Evolutionary conservation across 352 stramenopile genomes (phyloP).

Genomic region (Globisporangium apiculatum): DNA sequence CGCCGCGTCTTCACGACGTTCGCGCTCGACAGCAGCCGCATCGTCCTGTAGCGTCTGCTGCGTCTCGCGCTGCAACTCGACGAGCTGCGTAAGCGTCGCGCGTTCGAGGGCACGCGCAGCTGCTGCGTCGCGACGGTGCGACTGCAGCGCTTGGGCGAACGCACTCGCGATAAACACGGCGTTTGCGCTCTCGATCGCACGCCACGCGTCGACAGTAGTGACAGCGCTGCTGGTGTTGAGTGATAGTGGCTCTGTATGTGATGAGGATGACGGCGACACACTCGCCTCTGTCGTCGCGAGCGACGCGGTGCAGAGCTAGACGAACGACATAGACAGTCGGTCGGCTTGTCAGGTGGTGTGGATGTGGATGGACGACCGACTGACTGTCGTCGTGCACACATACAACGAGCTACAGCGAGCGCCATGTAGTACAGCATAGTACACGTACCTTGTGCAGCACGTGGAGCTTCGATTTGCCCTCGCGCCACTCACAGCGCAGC

Average conservation of each 20-base stretch:
- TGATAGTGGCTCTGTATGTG: neutral
- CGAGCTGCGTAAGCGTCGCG: conserved; percentile 29
- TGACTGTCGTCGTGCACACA: too few species aligned
- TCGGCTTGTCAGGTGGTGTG: too few species aligned
- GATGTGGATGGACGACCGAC: too few species aligned
- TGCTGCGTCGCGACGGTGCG: conserved; percentile 25
- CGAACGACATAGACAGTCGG: neutral
- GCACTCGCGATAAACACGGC: conserved; percentile 42
- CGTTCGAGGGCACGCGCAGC: conserved; percentile 24
- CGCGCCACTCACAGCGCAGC: conserved; percentile 61
- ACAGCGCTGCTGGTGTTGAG: neutral
- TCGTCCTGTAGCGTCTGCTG: conserved; percentile 27
- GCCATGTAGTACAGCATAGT: neutral
- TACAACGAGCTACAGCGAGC: neutral
- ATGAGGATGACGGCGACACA: neutral
- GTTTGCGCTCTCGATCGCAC: conserved; percentile 33
- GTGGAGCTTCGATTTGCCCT: conserved; percentile 54
- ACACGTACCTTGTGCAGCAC: conserved; percentile 51
- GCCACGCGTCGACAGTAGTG: conserved; percentile 16
- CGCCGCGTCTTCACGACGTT: conserved; percentile 29
- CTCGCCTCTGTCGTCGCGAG: neutral
- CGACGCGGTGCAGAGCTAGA: neutral
- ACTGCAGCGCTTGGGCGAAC: conserved; percentile 27
- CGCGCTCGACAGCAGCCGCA: conserved; percentile 18
- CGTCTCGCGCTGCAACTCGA: conserved; percentile 38